Base-by-base conservation (phyloP, 2,329 filamentous ascomycete species). In the Penicillium sp. region DNA sequence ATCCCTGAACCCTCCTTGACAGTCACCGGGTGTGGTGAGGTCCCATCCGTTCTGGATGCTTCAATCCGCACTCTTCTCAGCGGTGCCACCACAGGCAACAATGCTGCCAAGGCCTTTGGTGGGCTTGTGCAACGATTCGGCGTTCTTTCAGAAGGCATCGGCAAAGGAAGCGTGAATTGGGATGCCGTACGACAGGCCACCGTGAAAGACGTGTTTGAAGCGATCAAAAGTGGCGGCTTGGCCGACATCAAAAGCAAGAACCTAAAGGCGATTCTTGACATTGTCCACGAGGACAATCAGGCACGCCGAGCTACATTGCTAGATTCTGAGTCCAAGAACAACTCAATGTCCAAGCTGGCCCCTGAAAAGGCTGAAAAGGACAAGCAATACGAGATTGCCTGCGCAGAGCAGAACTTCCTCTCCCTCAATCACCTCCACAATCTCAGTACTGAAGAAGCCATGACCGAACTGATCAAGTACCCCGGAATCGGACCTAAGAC, bases 81-180 rank as follows among this genome's bases (percentile, higher is more conserved):
- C 53, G 84, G 84, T 25, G 84, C 84, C 38, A 87, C 85, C 0
- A 82, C 81, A 0, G 78, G 79, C 47, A 78, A 71, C 16, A 87
- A 88, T 43, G 87, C 89, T 0, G 85, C 85, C 21, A 81, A 78
- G 40, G 88, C 89, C 6, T 84, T 93, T 60, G 78, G 81, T 57
- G 86, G 85, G 0, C 78, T 94, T 0, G 84, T 87, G 3, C 68
- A 82, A 19, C 81, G 76, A 34, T 92, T 88, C 60, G 88, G 89
- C 1, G 78, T 84, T 19, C 74, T 88, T 4, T 70, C 85, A 33
- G 78, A 82, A 41, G 85, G 88, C 7, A 75, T 87, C 10, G 88
- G 87, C 5, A 85, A 87, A 64, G 87, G 87, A 3, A 90, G 87
- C 53, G 87, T 92, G 8, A 79, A 92, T 68, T 93, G 89, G 88